A percentile compares a stretch with the other conserved stretches of the same genome.
Conservation (phyloP, 2,329 filamentous ascomycete genomes). For the Ilyonectria destructans region DNA sequence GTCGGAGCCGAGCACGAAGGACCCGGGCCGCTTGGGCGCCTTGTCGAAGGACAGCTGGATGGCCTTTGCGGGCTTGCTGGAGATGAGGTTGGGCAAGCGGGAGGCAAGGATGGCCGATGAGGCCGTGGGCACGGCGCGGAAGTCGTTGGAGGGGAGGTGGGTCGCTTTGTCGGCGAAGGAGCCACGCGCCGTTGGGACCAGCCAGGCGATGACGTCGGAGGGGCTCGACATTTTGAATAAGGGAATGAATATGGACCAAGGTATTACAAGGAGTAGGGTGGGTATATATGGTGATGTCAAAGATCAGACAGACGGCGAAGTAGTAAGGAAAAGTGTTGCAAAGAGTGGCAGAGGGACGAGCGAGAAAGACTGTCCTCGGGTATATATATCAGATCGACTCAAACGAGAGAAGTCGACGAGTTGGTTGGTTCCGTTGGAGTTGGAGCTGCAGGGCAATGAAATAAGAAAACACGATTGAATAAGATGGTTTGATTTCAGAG, state of each 20-base stretch:
- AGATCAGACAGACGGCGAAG: background rate
- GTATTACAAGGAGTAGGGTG: slow-evolving; percentile 30
- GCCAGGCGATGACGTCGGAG: slow-evolving; percentile 58
- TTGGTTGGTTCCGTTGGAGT: background rate
- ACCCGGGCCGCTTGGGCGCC: slow-evolving; percentile 53
- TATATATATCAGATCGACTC: slow-evolving; percentile 33
- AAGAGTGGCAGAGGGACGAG: slow-evolving; percentile 35
- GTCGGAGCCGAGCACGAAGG: slow-evolving; percentile 59
- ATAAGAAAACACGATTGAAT: slow-evolving; percentile 16
- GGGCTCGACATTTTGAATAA: slow-evolving; percentile 32
- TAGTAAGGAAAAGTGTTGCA: slow-evolving; percentile 18
- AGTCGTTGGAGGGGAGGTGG: slow-evolving; percentile 52
- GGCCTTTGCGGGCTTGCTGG: slow-evolving; percentile 49
- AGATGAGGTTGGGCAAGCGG: slow-evolving; percentile 48
- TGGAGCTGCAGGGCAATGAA: background rate
- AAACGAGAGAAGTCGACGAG: slow-evolving; percentile 46
- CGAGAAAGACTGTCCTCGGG: slow-evolving; percentile 28
- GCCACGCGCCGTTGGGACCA: slow-evolving; percentile 56
- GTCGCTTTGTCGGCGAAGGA: slow-evolving; percentile 54
- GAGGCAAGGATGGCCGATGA: slow-evolving; percentile 49
- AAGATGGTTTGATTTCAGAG: slow-evolving; percentile 9
- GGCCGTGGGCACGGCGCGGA: slow-evolving; percentile 46
- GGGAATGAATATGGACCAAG: slow-evolving; percentile 19
- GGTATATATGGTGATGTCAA: slow-evolving; percentile 30
- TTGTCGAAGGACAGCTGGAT: slow-evolving; percentile 57